phyloP scores from a whole-genome alignment of 139 green algal species.

The Chlamydomonas applanata region DNA sequence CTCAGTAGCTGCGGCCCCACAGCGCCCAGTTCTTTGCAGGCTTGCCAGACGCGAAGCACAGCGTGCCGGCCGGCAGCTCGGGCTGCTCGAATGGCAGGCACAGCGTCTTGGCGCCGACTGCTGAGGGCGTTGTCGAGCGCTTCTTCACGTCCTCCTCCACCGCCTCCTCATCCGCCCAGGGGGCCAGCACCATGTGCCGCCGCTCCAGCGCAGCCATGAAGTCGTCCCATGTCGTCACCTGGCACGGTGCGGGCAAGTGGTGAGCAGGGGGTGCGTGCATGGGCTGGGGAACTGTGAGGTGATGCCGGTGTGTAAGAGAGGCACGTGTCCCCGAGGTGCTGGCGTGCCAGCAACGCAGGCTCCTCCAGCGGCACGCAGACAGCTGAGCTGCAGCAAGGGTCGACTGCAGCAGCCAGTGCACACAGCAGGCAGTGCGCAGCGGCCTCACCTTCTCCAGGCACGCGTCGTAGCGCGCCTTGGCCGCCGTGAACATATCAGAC shows the following conservation, averaged over 20 bases:
- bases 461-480: constrained; percentile 50
- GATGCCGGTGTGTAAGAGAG: no score
- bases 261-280: background rate
- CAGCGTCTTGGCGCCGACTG: constrained; percentile 94
- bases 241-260: no score
- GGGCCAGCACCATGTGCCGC: constrained; percentile 91
- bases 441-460: constrained; percentile 53
- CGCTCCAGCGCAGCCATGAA: constrained; percentile 90
- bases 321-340: no score
- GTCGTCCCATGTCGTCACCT: constrained; percentile 82
- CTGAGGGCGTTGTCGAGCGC: constrained; percentile 68
- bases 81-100: constrained; percentile 96
- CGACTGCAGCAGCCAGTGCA: no score
- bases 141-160: constrained; percentile 92
- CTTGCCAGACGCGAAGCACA: constrained; percentile 92
- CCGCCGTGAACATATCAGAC: constrained; percentile 73
- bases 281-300: background rate
- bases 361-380: no score
- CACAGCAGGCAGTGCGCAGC: background rate
- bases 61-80: constrained; percentile 77
- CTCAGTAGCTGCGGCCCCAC: constrained; percentile 92
- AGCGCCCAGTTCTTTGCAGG: constrained; percentile 95
- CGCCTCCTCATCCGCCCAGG: constrained; percentile 79
- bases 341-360: no score
- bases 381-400: no score